Evolutionary conservation across 352 stramenopile species (phyloP).

Genomic region (Phytophthora europaea): DNA sequence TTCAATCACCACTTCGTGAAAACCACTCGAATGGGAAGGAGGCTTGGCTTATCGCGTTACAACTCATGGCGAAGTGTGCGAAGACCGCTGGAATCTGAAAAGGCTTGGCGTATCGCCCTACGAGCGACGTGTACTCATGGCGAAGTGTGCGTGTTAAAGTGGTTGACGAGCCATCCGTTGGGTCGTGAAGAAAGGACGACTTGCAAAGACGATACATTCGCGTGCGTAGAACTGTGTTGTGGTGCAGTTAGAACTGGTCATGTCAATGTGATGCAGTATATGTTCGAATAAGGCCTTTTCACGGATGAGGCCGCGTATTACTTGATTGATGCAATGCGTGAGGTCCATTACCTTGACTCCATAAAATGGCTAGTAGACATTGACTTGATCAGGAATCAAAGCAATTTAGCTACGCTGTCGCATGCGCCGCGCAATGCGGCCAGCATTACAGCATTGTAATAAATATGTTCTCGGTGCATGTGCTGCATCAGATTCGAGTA

Average conservation of each 20-base stretch:
- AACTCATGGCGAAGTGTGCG: too few relatives aligned
- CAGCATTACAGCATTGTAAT: too few relatives aligned
- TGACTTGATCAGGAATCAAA: neutral
- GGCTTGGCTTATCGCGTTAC: too few relatives aligned
- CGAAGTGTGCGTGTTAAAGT: neutral
- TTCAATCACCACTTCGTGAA: neutral
- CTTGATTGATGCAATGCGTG: neutral
- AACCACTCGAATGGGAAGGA: too few relatives aligned
- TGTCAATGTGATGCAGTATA: neutral
- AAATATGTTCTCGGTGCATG: too few relatives aligned
- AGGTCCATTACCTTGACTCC: too few relatives aligned
- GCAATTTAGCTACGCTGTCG: neutral
- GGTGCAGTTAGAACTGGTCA: neutral
- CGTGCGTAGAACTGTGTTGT: too few relatives aligned
- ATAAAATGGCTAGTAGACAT: neutral
- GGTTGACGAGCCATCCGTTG: neutral
- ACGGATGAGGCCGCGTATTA: neutral
- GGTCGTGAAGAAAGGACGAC: neutral
- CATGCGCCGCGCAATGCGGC: neutral
- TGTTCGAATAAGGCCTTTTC: neutral
- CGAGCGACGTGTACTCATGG: neutral
- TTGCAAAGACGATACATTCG: too few relatives aligned
- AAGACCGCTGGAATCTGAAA: neutral
- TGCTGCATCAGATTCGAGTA: too few relatives aligned
- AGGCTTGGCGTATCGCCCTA: neutral